phyloP scores from a whole-genome alignment of 495 filamentous ascomycete species.

The Aspergillus affinis region DNA sequence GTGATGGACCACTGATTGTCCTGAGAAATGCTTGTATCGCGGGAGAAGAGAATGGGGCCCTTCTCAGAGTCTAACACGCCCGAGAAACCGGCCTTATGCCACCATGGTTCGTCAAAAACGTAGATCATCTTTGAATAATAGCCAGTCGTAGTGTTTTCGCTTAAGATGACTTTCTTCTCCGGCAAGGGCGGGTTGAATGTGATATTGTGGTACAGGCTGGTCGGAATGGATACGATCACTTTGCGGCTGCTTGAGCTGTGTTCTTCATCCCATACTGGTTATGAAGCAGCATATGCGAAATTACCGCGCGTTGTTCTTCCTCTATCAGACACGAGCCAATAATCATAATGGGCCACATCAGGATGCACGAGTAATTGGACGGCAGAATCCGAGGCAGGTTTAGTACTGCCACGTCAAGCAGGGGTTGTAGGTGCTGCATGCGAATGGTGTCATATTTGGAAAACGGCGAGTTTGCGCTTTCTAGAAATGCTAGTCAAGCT shows the following conservation, averaged over 20 bases:
- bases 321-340: slow-evolving; percentile 8
- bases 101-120: slow-evolving; percentile 42
- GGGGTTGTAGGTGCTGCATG: not conserved
- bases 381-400: not conserved
- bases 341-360: slow-evolving; percentile 11
- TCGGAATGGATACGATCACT: slow-evolving; percentile 2
- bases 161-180: slow-evolving; percentile 36
- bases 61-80: slow-evolving; percentile 26
- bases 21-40: slow-evolving; percentile 34
- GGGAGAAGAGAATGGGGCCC: slow-evolving; percentile 34
- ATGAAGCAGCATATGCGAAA: not conserved
- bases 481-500: not conserved
- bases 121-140: slow-evolving; percentile 39
- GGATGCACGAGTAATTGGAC: slow-evolving; percentile 5
- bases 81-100: slow-evolving; percentile 32
- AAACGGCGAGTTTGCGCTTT: not conserved
- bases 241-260: not conserved
- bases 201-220: not conserved
- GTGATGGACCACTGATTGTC: slow-evolving; percentile 37
- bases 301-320: slow-evolving; percentile 4
- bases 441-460: not conserved
- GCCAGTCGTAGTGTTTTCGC: slow-evolving; percentile 24
- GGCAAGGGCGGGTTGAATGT: slow-evolving; percentile 5
- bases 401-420: not conserved
- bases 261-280: not conserved